Evolutionary conservation across 2,329 filamentous ascomycete species (phyloP).

Genomic region (Tolypocladium endophyticum): DNA sequence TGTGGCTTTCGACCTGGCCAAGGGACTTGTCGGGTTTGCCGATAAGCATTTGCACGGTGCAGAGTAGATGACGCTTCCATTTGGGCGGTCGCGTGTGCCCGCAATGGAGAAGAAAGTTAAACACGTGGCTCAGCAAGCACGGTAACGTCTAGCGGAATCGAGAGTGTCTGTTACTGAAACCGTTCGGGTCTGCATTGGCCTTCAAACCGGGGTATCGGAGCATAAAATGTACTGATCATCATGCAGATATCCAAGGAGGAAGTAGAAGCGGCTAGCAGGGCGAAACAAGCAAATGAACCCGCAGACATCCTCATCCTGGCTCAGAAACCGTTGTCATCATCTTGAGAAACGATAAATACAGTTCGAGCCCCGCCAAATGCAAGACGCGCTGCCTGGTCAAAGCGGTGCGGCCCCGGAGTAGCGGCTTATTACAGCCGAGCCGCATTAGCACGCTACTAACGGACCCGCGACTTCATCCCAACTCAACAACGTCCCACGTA

Average conservation of each 20-base stretch:
- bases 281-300: neutral
- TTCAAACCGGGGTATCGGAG: neutral
- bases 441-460: neutral
- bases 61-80: neutral
- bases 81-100: neutral
- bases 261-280: neutral
- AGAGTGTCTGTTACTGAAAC: neutral
- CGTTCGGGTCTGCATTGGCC: neutral
- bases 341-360: constrained; percentile 13
- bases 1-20: constrained; percentile 55
- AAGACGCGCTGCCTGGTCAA: neutral
- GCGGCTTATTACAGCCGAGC: neutral
- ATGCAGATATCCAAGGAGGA: neutral
- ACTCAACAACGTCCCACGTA: neutral
- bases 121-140: neutral
- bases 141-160: neutral
- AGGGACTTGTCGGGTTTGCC: constrained; percentile 29
- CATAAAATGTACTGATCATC: neutral
- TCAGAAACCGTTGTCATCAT: constrained; percentile 8
- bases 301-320: neutral
- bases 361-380: neutral
- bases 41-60: constrained; percentile 26
- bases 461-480: neutral
- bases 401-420: neutral
- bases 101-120: neutral